Evolutionary conservation across 345 rosid genomes (phyloP).

Genomic region (Populus alba): DNA sequence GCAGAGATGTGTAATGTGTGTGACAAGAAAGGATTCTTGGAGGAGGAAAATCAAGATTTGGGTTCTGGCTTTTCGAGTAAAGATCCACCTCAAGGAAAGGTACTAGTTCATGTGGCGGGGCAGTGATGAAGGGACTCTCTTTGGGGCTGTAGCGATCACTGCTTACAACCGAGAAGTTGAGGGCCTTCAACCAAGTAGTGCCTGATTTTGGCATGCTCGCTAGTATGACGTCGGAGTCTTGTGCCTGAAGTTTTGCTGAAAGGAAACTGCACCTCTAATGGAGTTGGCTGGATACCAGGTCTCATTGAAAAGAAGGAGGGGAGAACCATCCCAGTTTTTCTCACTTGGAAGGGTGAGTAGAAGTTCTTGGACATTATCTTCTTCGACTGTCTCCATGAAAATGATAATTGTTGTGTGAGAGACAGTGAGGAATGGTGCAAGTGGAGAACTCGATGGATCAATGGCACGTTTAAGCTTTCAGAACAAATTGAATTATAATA

Average conservation of each 20-base stretch:
- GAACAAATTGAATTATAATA: too few relatives aligned
- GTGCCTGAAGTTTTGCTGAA: constrained; percentile 35
- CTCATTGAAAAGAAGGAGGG: constrained; percentile 52
- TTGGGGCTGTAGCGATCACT: constrained; percentile 11
- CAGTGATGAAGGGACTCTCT: constrained; percentile 21
- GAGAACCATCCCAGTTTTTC: constrained; percentile 62
- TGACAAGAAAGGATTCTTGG: constrained; percentile 23
- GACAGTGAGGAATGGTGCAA: neutral
- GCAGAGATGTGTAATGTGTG: neutral
- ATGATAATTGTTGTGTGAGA: neutral
- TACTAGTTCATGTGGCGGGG: constrained; percentile 43
- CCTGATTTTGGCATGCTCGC: constrained; percentile 42
- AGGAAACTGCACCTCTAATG: constrained; percentile 49
- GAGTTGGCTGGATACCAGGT: constrained; percentile 68
- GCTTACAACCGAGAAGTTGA: constrained; percentile 24
- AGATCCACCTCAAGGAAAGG: constrained; percentile 33
- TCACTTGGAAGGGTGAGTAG: constrained; percentile 51
- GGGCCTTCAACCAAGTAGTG: constrained; percentile 46
- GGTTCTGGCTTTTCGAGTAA: constrained; percentile 1
- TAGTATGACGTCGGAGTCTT: constrained; percentile 27
- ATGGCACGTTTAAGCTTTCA: too few relatives aligned
- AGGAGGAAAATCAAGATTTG: neutral
- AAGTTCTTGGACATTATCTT: constrained; percentile 35
- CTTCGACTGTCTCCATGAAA: neutral
- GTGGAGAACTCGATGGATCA: too few relatives aligned